Percentiles rank a stretch among this genome's conserved stretches.
Evolutionary conservation across 1,284 basidiomycete genomes (phyloP).

Genomic region (Tetrapyrgos nigripes): DNA sequence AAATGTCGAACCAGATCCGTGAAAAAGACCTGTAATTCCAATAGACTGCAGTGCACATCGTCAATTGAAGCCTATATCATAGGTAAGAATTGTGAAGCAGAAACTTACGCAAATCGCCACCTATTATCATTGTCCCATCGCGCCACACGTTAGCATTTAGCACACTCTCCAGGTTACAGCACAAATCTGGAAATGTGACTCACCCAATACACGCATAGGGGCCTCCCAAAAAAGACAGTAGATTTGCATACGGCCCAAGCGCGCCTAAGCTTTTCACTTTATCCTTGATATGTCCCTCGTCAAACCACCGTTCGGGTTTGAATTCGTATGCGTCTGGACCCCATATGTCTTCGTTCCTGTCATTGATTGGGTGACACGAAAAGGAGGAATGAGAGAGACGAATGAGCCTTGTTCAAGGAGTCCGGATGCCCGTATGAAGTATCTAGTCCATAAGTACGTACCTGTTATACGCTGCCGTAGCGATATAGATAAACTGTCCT

Average conservation of each 20-base stretch:
- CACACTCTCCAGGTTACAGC: not conserved
- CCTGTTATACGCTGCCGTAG: conserved; percentile 10
- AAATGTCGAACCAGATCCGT: conserved; percentile 55
- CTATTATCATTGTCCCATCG: not conserved
- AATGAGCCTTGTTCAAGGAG: not conserved
- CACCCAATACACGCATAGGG: conserved; percentile 35
- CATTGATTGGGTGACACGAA: not conserved
- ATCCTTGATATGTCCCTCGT: not conserved
- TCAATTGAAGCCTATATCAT: not conserved
- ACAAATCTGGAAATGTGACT: not conserved
- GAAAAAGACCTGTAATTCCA: conserved; percentile 58
- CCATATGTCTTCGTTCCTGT: conserved; percentile 11
- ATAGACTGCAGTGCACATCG: too few species aligned
- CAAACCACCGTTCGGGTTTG: conserved; percentile 14
- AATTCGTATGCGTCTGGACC: conserved; percentile 13
- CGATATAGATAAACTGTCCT: conserved; percentile 7
- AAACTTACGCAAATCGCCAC: conserved; percentile 17
- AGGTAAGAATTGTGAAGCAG: not conserved
- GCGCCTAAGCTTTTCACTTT: not conserved
- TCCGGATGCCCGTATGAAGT: too few species aligned
- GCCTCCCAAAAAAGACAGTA: not conserved
- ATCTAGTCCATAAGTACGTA: too few species aligned
- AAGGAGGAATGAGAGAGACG: not conserved
- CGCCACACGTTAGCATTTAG: not conserved
- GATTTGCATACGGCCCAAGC: conserved; percentile 11